Evolutionary conservation across 208 protist genomes (phyloP), one percentile per base, ranked within the genome.

Genomic region (Balamuthia mandrillaris): DNA sequence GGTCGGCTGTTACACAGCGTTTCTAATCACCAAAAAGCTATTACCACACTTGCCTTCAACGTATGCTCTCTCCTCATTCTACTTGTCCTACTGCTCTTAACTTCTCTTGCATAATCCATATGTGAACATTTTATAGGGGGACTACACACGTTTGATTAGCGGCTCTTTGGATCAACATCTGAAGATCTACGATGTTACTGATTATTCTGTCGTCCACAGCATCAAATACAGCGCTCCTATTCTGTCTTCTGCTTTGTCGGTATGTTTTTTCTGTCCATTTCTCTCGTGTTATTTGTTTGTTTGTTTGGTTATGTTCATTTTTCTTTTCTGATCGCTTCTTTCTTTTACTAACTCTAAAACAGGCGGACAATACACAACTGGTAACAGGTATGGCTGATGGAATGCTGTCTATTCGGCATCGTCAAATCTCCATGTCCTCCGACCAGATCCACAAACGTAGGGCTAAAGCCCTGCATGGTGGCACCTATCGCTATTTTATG

Each of bases 21-120:
- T 18, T 89, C 81, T 42, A 89, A 88, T 54, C 88, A 90, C 86
- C 85, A 89, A 21, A 90, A 90, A 66, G 81, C 88, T 16, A 82
- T 90, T 77, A 90, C 88, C 29, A 61, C 29, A 6, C 44, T 90
- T 14, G 29, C 51, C 0, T 65, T 90, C 56, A 87, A 90, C 72
- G 79, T 78, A 56, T 72, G 37, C 24, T n/a, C 4, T n/a, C 14
- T 27, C 37, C n/a, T n/a, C n/a, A n/a, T n/a, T n/a, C n/a, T n/a
- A n/a, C n/a, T n/a, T n/a, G n/a, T n/a, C n/a, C n/a, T n/a, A n/a
- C n/a, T n/a, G n/a, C n/a, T n/a, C n/a, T n/a, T n/a, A n/a, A n/a
- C n/a, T n/a, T n/a, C 6, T 51, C 35, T 77, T 14, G 21, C 37
- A 33, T 75, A 5, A n/a, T 44, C 2, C 42, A 2, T 35, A 6